These are phyloP conservation scores for Paraurostyla sp. DNA, from an alignment of 73 alveolate species.

Conservation along the genomic window DNA sequence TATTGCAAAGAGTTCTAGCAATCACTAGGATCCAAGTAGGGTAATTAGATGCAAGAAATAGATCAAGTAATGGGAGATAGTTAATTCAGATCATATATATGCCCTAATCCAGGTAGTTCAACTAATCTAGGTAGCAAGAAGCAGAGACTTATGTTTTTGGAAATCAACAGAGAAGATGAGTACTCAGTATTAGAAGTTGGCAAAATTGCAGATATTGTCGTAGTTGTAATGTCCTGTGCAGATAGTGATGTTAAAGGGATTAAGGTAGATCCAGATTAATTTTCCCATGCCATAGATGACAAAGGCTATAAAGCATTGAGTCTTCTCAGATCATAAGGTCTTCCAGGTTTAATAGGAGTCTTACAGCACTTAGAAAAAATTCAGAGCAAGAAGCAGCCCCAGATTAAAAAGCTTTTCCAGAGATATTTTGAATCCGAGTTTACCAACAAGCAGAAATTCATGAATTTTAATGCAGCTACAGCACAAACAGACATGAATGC, in stretches of 20 bases:
- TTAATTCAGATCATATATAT: slow-evolving; percentile 18
- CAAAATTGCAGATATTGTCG: slow-evolving; percentile 91
- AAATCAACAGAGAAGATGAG: slow-evolving; percentile 78
- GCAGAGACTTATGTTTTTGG: slow-evolving; percentile 82
- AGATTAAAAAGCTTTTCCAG: slow-evolving; percentile 90
- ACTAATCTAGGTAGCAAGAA: slow-evolving; percentile 59
- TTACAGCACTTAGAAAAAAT: slow-evolving; percentile 88
- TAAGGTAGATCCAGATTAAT: slow-evolving; percentile 94
- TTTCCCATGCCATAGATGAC: slow-evolving; percentile 95
- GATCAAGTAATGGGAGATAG: not conserved
- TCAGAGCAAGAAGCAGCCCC: slow-evolving; percentile 82
- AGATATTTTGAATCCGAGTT: slow-evolving; percentile 95
- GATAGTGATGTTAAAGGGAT: slow-evolving; percentile 86
- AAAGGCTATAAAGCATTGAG: slow-evolving; percentile 92
- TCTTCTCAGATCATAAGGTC: slow-evolving; percentile 93
- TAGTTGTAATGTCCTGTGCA: slow-evolving; percentile 90
- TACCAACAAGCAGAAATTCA: slow-evolving; percentile 82
- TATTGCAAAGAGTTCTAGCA: slow-evolving; percentile 6
- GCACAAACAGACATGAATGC: slow-evolving; percentile 83
- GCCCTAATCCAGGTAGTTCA: slow-evolving; percentile 59
- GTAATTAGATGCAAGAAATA: not conserved
- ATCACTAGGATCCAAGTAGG: no score
- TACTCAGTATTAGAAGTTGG: slow-evolving; percentile 91
- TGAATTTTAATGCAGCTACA: slow-evolving; percentile 44
- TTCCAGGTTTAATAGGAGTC: slow-evolving; percentile 93